phyloP scores from a whole-genome alignment of 345 rosid species.

The Eucalyptus viminalis region DNA sequence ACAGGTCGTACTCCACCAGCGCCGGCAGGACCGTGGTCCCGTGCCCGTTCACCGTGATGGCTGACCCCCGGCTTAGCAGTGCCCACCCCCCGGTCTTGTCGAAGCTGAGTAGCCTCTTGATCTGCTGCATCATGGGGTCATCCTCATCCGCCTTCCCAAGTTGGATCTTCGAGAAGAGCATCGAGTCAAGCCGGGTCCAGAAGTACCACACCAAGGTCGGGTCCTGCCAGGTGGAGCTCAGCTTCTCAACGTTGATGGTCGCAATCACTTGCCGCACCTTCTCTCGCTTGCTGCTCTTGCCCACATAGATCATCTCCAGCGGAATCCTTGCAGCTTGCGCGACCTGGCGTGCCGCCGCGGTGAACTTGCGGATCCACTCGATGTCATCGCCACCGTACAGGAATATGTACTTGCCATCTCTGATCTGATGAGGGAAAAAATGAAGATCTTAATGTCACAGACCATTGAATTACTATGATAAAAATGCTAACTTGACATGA shows the following conservation, averaged over 20 bases:
- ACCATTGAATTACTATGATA: neutral
- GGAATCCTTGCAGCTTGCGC: constrained; percentile 33
- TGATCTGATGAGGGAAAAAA: constrained; percentile 19
- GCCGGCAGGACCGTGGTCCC: constrained; percentile 39
- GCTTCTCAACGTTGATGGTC: too few relatives aligned
- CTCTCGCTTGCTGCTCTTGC: constrained; percentile 66
- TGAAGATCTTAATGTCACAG: neutral
- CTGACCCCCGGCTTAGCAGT: constrained; percentile 48
- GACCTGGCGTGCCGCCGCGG: constrained; percentile 26
- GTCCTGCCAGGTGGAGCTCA: too few relatives aligned
- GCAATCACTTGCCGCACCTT: constrained; percentile 11
- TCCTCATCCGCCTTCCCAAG: constrained; percentile 50
- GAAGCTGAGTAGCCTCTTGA: constrained; percentile 73
- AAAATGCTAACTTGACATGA: neutral
- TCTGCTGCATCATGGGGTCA: constrained; percentile 56
- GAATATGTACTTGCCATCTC: constrained; percentile 69
- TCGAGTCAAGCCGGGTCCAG: constrained; percentile 78
- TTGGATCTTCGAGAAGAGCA: constrained; percentile 88
- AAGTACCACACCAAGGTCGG: constrained; percentile 2
- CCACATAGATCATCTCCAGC: constrained; percentile 68
- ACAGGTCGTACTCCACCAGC: constrained; percentile 44
- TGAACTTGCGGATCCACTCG: constrained; percentile 72
- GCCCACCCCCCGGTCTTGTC: constrained; percentile 84
- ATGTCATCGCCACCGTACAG: constrained; percentile 72
- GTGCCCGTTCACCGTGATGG: constrained; percentile 40